Percentiles rank a stretch among this genome's conserved stretches.
Evolutionary conservation across 1,284 basidiomycete genomes (phyloP).

Genomic region (Meripilus lineatus): DNA sequence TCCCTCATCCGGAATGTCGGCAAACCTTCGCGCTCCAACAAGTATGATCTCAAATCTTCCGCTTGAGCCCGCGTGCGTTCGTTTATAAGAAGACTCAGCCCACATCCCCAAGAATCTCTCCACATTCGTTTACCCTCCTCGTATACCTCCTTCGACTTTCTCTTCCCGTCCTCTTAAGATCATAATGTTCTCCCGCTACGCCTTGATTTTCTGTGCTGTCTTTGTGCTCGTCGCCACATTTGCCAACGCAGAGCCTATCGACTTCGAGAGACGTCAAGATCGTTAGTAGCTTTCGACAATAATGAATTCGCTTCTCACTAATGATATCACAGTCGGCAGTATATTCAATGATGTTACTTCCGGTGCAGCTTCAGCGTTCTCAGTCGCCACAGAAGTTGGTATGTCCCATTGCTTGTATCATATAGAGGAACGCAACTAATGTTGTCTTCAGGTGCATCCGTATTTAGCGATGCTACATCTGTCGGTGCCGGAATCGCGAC

Average conservation of each 20-base stretch:
- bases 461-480: constrained; percentile 13
- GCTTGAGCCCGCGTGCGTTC: too few species aligned
- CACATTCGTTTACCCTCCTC: not conserved
- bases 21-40: too few species aligned
- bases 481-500: constrained; percentile 26
- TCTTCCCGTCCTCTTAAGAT: constrained; percentile 10
- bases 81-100: too few species aligned
- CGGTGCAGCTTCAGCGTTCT: constrained; percentile 21
- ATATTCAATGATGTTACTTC: constrained; percentile 26
- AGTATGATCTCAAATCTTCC: too few species aligned
- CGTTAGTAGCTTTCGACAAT: constrained; percentile 12
- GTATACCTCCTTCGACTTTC: not conserved
- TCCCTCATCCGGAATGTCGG: too few species aligned
- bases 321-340: constrained; percentile 11
- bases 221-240: constrained; percentile 9
- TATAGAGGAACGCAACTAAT: constrained; percentile 3
- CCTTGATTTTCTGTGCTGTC: constrained; percentile 10
- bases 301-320: not conserved
- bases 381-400: constrained; percentile 9
- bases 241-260: constrained; percentile 5
- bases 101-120: too few species aligned
- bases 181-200: constrained; percentile 8
- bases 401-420: not conserved
- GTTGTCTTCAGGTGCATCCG: constrained; percentile 13
- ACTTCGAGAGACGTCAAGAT: constrained; percentile 21